phyloP scores from a whole-genome alignment of 176 grass and related monocot genomes.

The Paspalum notatum region DNA sequence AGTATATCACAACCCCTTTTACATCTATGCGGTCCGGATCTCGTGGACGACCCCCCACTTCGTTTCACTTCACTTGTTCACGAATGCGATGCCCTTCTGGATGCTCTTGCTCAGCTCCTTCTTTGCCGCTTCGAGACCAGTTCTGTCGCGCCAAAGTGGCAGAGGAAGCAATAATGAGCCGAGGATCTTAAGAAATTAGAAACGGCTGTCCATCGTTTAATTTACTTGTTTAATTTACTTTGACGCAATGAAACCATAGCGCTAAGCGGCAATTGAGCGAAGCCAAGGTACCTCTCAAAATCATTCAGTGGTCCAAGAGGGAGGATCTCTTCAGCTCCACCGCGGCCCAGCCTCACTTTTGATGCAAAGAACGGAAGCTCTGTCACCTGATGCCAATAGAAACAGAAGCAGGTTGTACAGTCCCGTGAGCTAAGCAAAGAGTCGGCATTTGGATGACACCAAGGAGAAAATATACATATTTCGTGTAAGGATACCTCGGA shows the following conservation, averaged over 20 bases:
- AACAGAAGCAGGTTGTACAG: neutral
- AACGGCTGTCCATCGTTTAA: neutral
- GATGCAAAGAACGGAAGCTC: conserved; percentile 89
- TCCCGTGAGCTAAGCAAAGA: neutral
- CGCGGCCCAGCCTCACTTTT: conserved; percentile 81
- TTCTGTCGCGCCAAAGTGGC: conserved; percentile 46
- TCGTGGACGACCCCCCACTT: neutral
- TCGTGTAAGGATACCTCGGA: conserved; percentile 56
- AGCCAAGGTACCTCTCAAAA: conserved; percentile 73
- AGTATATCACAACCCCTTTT: conserved; percentile 34
- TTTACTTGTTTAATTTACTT: neutral
- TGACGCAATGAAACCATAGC: neutral
- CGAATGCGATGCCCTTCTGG: conserved; percentile 77
- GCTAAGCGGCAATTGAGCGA: neutral
- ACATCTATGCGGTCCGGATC: conserved; percentile 10
- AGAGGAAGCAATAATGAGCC: neutral
- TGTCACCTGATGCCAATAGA: conserved; percentile 68
- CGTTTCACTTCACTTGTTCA: conserved; percentile 58
- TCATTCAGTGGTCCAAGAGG: conserved; percentile 91
- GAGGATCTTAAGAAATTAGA: neutral
- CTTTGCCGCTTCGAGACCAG: conserved; percentile 81
- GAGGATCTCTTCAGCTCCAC: conserved; percentile 78
- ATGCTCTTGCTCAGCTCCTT: conserved; percentile 89
- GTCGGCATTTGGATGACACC: neutral
- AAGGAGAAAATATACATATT: neutral